Evolutionary conservation across 331 rosid species (phyloP).

Genomic region (Stylosanthes scabra): DNA sequence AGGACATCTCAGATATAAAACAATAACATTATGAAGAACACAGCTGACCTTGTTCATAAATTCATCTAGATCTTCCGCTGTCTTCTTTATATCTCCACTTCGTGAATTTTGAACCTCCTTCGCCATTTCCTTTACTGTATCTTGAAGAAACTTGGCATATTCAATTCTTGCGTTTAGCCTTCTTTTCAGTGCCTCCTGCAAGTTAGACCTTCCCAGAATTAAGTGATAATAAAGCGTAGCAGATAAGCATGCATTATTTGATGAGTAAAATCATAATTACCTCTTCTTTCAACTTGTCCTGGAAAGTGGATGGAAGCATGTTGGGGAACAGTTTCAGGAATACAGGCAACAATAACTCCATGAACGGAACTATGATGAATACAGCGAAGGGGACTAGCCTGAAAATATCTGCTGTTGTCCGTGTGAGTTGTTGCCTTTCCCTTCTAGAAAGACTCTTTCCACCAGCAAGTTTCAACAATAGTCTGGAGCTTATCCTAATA

Average conservation of each 20-base stretch:
- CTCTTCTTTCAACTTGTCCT: constrained; percentile 91
- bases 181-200: constrained; percentile 86
- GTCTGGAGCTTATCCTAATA: constrained; percentile 71
- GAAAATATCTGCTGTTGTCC: constrained; percentile 87
- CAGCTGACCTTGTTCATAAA: constrained; percentile 69
- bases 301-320: constrained; percentile 94
- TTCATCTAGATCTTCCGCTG: constrained; percentile 89
- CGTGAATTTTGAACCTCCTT: constrained; percentile 78
- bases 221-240: constrained; percentile 36
- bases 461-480: constrained; percentile 76
- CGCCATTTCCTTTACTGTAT: constrained; percentile 92
- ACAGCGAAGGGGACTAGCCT: constrained; percentile 89
- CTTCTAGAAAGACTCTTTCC: constrained; percentile 89
- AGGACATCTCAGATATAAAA: background rate
- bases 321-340: constrained; percentile 81
- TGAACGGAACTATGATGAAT: constrained; percentile 82
- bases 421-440: constrained; percentile 86
- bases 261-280: constrained; percentile 45
- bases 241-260: constrained; percentile 18
- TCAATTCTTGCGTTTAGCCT: constrained; percentile 86
- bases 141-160: constrained; percentile 90
- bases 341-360: constrained; percentile 84
- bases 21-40: constrained; percentile 7
- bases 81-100: constrained; percentile 80
- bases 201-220: constrained; percentile 37